Conservation (phyloP, 2,329 filamentous ascomycete genomes). For the Aspergillus ochraceoroseus region DNA sequence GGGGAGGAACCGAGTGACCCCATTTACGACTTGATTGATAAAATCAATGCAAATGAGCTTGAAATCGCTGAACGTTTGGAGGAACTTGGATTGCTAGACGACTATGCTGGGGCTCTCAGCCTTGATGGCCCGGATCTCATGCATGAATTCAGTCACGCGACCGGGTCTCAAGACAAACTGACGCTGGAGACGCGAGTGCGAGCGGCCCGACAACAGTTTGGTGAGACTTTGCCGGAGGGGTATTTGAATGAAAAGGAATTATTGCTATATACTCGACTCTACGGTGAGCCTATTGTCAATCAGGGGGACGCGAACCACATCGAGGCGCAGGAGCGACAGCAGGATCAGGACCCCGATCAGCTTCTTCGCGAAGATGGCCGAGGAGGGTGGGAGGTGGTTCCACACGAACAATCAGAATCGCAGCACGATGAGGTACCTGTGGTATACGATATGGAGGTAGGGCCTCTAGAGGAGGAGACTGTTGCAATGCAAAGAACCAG, state of each 20-base stretch:
- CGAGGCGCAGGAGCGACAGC: constrained; percentile 29
- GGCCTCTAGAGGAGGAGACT: constrained; percentile 26
- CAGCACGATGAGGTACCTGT: constrained; percentile 26
- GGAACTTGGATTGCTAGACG: constrained; percentile 20
- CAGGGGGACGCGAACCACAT: constrained; percentile 27
- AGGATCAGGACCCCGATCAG: constrained; percentile 31
- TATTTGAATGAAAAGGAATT: constrained; percentile 68
- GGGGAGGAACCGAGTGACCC: constrained; percentile 26
- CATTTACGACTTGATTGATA: constrained; percentile 37
- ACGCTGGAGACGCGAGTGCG: constrained; percentile 51
- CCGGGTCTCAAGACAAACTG: constrained; percentile 32
- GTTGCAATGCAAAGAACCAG: constrained; percentile 32
- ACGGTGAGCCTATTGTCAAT: constrained; percentile 61
- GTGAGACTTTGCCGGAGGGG: constrained; percentile 68
- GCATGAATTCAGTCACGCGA: constrained; percentile 27
- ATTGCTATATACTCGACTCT: constrained; percentile 70
- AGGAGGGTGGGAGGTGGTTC: constrained; percentile 37
- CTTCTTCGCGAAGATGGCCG: constrained; percentile 39
- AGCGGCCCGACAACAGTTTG: constrained; percentile 67
- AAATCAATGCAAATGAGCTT: constrained; percentile 35
- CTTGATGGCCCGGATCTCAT: constrained; percentile 26
- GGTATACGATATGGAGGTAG: constrained; percentile 31
- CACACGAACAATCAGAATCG: constrained; percentile 19
- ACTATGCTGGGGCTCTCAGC: constrained; percentile 17
- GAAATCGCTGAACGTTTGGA: constrained; percentile 33